A percentile compares a stretch with the other conserved stretches of the same genome.
phyloP scores from a whole-genome alignment of 176 grass and related monocot species.

The Oryza meridionalis region DNA sequence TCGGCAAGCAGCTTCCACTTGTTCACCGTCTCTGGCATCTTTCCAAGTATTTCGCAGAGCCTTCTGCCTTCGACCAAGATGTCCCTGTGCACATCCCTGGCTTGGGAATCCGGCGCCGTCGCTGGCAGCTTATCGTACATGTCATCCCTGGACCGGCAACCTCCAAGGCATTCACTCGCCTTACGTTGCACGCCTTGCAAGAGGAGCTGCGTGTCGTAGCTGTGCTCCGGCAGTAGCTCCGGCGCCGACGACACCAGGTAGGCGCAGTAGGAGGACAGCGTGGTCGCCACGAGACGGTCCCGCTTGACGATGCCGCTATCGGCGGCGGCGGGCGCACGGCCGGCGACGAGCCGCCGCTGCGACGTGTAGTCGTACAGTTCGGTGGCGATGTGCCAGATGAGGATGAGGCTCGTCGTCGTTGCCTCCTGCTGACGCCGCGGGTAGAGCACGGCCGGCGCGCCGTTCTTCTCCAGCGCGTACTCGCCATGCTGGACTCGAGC shows the following conservation, averaged over 20 bases:
- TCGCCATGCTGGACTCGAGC: background rate
- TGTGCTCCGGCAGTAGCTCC: background rate
- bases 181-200: background rate
- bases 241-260: constrained; percentile 20
- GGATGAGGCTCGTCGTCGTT: background rate
- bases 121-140: background rate
- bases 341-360: no score
- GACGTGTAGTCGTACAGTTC: background rate
- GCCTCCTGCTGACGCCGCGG: background rate
- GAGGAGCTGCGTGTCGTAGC: background rate
- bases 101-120: background rate
- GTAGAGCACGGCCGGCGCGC: background rate
- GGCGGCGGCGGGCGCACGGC: no score
- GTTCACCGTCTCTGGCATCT: background rate
- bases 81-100: background rate
- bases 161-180: background rate
- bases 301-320: background rate
- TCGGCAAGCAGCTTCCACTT: background rate
- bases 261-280: constrained; percentile 11
- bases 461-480: background rate
- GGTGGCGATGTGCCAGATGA: constrained; percentile 26
- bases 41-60: background rate
- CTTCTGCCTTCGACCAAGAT: background rate
- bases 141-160: background rate
- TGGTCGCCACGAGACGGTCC: background rate